phyloP scores from a whole-genome alignment of 257 asterid species.

The Solanum neorickii region DNA sequence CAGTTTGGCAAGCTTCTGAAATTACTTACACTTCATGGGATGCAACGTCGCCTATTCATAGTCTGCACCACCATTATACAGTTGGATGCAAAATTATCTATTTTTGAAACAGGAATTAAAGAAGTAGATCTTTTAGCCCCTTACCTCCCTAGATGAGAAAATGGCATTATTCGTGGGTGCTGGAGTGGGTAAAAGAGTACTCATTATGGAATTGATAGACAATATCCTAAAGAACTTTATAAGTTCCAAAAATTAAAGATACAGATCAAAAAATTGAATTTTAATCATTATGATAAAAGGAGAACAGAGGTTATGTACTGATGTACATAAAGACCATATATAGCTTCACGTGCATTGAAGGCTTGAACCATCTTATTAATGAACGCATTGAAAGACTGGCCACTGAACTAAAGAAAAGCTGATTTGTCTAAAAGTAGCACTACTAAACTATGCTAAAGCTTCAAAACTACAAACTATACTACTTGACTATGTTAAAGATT shows the following conservation, averaged over 20 bases:
- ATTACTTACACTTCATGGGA: not conserved
- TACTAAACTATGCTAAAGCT: not conserved
- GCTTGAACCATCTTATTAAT: not conserved
- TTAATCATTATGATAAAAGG: not conserved
- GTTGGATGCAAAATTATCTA: not conserved
- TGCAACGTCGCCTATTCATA: not conserved
- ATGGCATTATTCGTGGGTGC: not conserved
- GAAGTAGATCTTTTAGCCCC: not conserved
- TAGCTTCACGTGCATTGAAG: not conserved
- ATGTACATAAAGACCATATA: not conserved
- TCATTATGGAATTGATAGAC: not conserved
- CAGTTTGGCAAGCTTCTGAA: not conserved
- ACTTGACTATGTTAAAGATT: not conserved
- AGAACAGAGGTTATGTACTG: not conserved
- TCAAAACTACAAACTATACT: not conserved
- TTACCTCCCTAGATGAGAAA: not conserved
- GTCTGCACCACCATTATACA: not conserved
- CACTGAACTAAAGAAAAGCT: not conserved
- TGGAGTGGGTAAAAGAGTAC: not conserved
- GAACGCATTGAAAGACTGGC: not conserved
- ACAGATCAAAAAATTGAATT: not conserved
- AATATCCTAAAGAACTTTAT: not conserved
- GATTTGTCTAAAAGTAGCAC: not conserved
- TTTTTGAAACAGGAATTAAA: not conserved
- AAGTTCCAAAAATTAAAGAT: not conserved